Percentiles rank a stretch among this genome's conserved stretches.
phyloP scores from a whole-genome alignment of 768 basidiomycete species.

The Ramaria rubella region DNA sequence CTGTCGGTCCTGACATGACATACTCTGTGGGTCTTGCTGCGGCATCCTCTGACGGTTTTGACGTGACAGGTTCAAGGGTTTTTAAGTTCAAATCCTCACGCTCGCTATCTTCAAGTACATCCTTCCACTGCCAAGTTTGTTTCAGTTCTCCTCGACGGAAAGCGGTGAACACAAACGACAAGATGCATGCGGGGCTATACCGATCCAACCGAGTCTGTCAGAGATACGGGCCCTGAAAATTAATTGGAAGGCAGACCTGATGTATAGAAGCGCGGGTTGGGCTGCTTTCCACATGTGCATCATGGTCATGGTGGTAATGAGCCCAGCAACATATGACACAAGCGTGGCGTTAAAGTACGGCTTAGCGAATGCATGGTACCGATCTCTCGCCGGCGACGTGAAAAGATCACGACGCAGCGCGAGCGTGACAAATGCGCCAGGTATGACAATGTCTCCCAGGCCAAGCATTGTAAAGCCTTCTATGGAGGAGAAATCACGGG shows the following conservation, averaged over 20 bases:
- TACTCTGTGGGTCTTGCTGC: neutral
- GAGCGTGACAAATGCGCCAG: conserved; percentile 68
- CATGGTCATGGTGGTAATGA: conserved; percentile 70
- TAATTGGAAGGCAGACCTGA: conserved; percentile 48
- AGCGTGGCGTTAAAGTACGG: conserved; percentile 73
- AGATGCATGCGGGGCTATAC: conserved; percentile 66
- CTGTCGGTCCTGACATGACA: too few species aligned
- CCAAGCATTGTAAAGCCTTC: conserved; percentile 85
- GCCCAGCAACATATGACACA: conserved; percentile 64
- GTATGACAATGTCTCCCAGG: conserved; percentile 76
- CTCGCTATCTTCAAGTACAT: conserved; percentile 33
- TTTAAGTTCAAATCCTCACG: neutral
- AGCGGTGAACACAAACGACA: conserved; percentile 58
- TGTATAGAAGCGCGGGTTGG: conserved; percentile 90
- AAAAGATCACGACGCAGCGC: conserved; percentile 80
- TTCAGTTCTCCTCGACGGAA: conserved; percentile 59
- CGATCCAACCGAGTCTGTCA: neutral
- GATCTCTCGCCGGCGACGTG: conserved; percentile 29
- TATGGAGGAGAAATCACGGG: conserved; percentile 38
- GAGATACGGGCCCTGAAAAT: neutral
- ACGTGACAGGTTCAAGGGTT: neutral
- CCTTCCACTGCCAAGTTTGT: conserved; percentile 67
- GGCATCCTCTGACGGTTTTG: too few species aligned
- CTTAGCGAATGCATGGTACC: conserved; percentile 41
- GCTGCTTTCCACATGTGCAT: conserved; percentile 75